phyloP scores from a whole-genome alignment of 2,329 filamentous ascomycete genomes.

The Cucurbitaria berberidis region DNA sequence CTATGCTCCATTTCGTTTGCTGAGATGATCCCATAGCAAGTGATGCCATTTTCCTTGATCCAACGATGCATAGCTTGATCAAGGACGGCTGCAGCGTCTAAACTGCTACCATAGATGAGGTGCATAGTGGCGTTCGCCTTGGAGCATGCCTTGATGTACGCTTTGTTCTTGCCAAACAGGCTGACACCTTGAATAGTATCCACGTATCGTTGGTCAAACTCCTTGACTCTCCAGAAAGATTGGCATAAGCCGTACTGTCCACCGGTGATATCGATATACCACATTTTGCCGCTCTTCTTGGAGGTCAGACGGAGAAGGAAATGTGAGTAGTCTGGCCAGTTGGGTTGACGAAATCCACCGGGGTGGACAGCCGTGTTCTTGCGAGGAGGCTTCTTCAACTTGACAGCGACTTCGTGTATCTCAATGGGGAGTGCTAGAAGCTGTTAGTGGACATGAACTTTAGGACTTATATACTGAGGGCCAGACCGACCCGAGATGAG shows the following conservation, averaged over 20 bases:
- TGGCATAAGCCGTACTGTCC: conserved; percentile 3
- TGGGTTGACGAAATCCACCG: neutral
- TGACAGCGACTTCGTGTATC: neutral
- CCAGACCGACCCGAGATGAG: neutral
- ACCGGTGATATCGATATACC: neutral
- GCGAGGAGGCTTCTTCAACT: neutral
- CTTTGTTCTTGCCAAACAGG: neutral
- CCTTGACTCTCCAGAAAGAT: neutral
- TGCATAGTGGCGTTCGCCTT: too few relatives aligned
- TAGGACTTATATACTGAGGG: neutral
- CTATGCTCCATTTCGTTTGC: too few relatives aligned
- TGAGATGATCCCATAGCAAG: too few relatives aligned
- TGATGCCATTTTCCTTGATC: too few relatives aligned
- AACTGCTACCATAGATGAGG: too few relatives aligned
- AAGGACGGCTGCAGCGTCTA: too few relatives aligned
- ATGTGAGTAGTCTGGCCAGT: neutral
- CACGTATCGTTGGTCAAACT: neutral
- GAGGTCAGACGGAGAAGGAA: neutral
- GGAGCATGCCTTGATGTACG: too few relatives aligned
- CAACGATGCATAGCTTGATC: too few relatives aligned
- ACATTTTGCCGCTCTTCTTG: neutral
- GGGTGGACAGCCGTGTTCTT: neutral
- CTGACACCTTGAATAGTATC: neutral
- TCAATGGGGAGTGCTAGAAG: neutral
- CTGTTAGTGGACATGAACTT: neutral